phyloP scores from a whole-genome alignment of 371 early-diverging fungal genomes.

The Phascolomyces articulosus region DNA sequence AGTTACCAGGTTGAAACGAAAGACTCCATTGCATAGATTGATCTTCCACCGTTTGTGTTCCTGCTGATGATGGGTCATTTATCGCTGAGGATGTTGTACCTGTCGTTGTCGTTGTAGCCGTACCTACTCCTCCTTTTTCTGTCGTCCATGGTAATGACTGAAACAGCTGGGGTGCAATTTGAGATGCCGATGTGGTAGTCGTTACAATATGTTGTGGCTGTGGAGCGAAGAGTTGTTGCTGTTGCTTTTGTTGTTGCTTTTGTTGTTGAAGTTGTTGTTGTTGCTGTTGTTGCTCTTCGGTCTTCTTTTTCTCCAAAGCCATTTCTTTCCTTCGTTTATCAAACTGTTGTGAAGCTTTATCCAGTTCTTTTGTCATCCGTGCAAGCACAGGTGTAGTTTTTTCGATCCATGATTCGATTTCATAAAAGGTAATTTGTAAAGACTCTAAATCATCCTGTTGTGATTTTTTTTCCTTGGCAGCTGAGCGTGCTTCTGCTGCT shows the following conservation, averaged over 20 bases:
- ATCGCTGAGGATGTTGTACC: neutral
- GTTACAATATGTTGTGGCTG: neutral
- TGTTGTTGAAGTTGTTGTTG: neutral
- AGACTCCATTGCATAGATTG: slow-evolving; percentile 44
- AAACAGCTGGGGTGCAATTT: slow-evolving; percentile 3
- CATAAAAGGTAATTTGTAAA: slow-evolving; percentile 55
- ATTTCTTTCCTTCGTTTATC: slow-evolving; percentile 27
- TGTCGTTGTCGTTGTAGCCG: neutral
- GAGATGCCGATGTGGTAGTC: slow-evolving; percentile 2
- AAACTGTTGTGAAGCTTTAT: slow-evolving; percentile 48
- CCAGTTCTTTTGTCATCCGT: slow-evolving; percentile 53
- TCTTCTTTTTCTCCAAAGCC: slow-evolving; percentile 2
- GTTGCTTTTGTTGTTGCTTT: slow-evolving; percentile 3
- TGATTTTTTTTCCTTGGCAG: slow-evolving; percentile 19
- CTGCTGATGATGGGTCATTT: neutral
- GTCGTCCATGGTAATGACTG: slow-evolving; percentile 1
- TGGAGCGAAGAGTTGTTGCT: neutral
- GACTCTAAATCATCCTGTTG: slow-evolving; percentile 51
- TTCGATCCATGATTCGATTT: slow-evolving; percentile 57
- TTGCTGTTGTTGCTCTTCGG: neutral
- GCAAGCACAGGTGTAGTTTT: slow-evolving; percentile 48
- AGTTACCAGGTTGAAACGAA: slow-evolving; percentile 44
- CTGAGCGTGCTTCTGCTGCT: neutral
- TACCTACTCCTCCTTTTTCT: neutral
- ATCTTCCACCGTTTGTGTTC: neutral